A percentile compares a stretch with the other conserved stretches of the same genome.
Evolutionary conservation across 2,329 filamentous ascomycete species (phyloP).

Genomic region (Exserohilum turcica): DNA sequence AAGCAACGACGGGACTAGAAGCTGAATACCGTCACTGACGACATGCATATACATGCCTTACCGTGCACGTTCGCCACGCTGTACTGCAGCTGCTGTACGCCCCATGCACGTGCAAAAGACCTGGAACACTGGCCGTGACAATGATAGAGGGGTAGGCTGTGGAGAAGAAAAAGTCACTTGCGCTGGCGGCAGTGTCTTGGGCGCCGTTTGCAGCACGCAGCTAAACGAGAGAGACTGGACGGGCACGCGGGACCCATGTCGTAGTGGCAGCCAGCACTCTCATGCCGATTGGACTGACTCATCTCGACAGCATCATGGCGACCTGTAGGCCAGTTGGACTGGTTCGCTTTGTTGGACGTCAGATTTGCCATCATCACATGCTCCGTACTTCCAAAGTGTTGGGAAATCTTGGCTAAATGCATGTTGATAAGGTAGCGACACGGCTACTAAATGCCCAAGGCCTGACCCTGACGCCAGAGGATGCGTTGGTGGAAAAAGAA

Average conservation of each 20-base stretch:
- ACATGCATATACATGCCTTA: not conserved
- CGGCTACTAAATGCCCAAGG: not conserved
- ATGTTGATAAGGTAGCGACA: not conserved
- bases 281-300: slow-evolving; percentile 1
- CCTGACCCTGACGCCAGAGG: not conserved
- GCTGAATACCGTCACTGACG: not conserved
- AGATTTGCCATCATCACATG: slow-evolving; percentile 5
- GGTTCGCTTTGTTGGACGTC: no score
- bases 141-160: not conserved
- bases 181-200: not conserved
- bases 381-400: slow-evolving; percentile 3
- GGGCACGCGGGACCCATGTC: slow-evolving; percentile 8
- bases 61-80: not conserved
- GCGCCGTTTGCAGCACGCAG: not conserved
- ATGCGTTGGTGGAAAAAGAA: slow-evolving; percentile 5
- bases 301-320: not conserved
- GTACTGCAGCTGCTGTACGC: not conserved
- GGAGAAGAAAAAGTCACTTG: not conserved
- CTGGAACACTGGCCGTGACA: not conserved
- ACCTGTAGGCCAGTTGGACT: no score
- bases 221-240: not conserved
- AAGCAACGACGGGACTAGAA: not conserved
- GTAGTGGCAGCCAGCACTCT: not conserved
- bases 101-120: not conserved
- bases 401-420: not conserved